These are phyloP conservation scores for Dipteronia dyeriana DNA, from an alignment of 345 rosid species.

Conservation along the genomic window DNA sequence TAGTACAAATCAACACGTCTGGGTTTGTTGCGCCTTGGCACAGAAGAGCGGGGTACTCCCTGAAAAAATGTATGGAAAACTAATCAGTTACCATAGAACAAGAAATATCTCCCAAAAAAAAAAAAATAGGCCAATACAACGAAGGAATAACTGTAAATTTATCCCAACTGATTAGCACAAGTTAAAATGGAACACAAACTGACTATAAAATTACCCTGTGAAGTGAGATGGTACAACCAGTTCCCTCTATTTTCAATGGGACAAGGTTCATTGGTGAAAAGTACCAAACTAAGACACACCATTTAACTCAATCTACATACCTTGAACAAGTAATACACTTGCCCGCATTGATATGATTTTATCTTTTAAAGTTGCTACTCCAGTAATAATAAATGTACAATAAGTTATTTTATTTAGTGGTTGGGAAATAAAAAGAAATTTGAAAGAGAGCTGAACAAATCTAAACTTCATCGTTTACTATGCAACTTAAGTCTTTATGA, in stretches of 20 bases:
- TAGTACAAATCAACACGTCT: conserved; percentile 88
- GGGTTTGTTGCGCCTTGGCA: conserved; percentile 77
- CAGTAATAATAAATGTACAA: no score
- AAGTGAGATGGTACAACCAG: not conserved
- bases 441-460: no score
- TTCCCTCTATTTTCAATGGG: not conserved
- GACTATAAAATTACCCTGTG: not conserved
- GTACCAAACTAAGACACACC: no score
- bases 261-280: not conserved
- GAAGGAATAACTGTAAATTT: not conserved
- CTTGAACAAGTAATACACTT: not conserved
- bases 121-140: not conserved
- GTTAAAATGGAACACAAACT: not conserved
- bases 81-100: conserved; percentile 6
- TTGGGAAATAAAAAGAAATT: not conserved
- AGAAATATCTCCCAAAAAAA: not conserved
- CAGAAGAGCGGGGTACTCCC: conserved; percentile 76
- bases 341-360: not conserved
- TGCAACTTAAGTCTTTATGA: no score
- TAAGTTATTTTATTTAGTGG: not conserved
- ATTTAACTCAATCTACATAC: not conserved
- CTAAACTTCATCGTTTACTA: no score
- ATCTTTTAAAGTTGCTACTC: not conserved
- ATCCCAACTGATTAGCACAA: not conserved
- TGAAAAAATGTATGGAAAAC: conserved; percentile 35